A percentile compares a stretch with the other conserved stretches of the same genome.
These are phyloP conservation scores for Mycena latifolia DNA, from an alignment of 768 basidiomycete genomes.

Conservation along the genomic window DNA sequence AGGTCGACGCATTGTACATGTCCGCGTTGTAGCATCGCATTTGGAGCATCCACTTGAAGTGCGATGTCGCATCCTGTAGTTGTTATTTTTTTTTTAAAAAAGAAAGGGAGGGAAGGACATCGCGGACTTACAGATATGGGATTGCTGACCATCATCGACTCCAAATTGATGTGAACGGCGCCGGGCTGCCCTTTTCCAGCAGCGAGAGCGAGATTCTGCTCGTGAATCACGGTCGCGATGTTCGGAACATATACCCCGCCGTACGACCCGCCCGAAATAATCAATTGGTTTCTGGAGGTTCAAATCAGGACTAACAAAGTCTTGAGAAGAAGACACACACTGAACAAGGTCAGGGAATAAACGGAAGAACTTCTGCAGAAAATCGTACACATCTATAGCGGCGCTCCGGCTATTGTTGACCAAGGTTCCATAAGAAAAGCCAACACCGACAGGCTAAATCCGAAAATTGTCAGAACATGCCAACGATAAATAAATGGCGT, in stretches of 20 bases:
- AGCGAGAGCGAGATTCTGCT: constrained; percentile 44
- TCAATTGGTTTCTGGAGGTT: constrained; percentile 35
- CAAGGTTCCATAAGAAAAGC: constrained; percentile 48
- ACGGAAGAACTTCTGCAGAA: constrained; percentile 49
- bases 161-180: constrained; percentile 45
- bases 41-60: too few relatives aligned
- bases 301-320: not conserved
- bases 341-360: constrained; percentile 37
- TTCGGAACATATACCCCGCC: constrained; percentile 51
- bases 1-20: constrained; percentile 46
- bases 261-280: too few relatives aligned
- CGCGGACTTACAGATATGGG: constrained; percentile 36
- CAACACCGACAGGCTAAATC: constrained; percentile 48
- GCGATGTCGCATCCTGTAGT: constrained; percentile 43
- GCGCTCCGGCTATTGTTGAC: constrained; percentile 52
- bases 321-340: not conserved
- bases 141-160: constrained; percentile 49
- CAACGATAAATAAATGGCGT: not conserved
- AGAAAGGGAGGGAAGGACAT: too few relatives aligned
- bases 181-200: too few relatives aligned
- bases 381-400: constrained; percentile 54
- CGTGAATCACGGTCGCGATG: constrained; percentile 51
- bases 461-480: not conserved
- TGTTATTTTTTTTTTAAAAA: too few relatives aligned
- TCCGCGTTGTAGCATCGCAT: constrained; percentile 42